phyloP scores from a whole-genome alignment of 2,329 filamentous ascomycete genomes.

The Aspergillus sp. region DNA sequence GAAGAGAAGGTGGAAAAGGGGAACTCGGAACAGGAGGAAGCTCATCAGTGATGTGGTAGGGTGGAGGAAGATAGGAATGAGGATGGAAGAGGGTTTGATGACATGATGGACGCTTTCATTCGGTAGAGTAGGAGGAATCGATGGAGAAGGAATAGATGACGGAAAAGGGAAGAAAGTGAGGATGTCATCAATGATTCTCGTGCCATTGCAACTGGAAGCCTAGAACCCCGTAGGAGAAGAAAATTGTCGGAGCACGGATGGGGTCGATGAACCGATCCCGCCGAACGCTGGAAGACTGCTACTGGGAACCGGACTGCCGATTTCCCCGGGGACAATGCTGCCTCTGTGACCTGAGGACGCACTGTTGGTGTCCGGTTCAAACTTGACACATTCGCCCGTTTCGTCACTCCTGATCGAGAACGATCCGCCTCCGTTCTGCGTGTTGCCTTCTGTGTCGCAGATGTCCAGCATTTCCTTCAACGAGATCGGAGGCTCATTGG shows the following conservation, averaged over 20 bases:
- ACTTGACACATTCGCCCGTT: constrained; percentile 46
- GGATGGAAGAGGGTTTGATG: constrained; percentile 18
- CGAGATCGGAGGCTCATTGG: constrained; percentile 58
- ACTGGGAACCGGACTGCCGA: constrained; percentile 65
- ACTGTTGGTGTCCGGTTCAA: constrained; percentile 55
- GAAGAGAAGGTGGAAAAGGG: not conserved
- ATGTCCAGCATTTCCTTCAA: constrained; percentile 76
- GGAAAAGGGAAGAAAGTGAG: constrained; percentile 4
- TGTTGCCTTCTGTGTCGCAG: constrained; percentile 87
- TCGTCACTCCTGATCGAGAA: constrained; percentile 69
- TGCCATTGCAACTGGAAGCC: constrained; percentile 24
- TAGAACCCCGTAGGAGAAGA: constrained; percentile 42
- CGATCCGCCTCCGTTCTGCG: constrained; percentile 83
- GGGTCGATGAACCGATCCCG: constrained; percentile 33
- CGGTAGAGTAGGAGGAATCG: too few relatives aligned
- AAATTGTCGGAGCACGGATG: constrained; percentile 41
- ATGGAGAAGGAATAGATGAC: too few relatives aligned
- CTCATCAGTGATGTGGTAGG: constrained; percentile 17
- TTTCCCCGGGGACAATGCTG: constrained; percentile 62
- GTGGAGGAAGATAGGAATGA: constrained; percentile 14
- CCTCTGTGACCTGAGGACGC: constrained; percentile 45
- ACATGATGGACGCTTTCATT: not conserved
- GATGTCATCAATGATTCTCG: constrained; percentile 12
- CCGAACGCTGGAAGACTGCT: constrained; percentile 43
- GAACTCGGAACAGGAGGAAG: not conserved